Percentiles rank a stretch among this genome's conserved stretches.
Evolutionary conservation across 1,284 basidiomycete species (phyloP).

Genomic region (Afroboletus lepidellus): DNA sequence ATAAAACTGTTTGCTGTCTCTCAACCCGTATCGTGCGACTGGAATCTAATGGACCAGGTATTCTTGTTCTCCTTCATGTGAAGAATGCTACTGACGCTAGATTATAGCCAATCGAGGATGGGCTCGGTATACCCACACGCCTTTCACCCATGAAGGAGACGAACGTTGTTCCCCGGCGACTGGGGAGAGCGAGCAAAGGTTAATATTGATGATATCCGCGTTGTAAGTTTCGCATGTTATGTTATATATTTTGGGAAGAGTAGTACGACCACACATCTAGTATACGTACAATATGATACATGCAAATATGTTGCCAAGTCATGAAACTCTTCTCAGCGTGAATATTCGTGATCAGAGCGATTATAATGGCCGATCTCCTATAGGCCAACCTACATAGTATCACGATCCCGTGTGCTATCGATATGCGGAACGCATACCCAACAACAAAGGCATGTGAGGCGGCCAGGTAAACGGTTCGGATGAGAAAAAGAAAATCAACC

Average conservation of each 20-base stretch:
- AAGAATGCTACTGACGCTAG: background rate
- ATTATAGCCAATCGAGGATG: slow-evolving; percentile 28
- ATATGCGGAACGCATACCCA: slow-evolving; percentile 58
- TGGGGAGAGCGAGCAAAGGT: slow-evolving; percentile 30
- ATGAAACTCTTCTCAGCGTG: slow-evolving; percentile 81
- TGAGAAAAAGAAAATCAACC: slow-evolving; percentile 10
- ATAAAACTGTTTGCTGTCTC: slow-evolving; percentile 53
- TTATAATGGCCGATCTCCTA: slow-evolving; percentile 66
- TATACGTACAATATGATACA: background rate
- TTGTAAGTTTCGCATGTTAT: background rate
- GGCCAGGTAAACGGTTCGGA: slow-evolving; percentile 37
- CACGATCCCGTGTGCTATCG: slow-evolving; percentile 44
- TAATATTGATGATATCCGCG: background rate
- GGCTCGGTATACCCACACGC: slow-evolving; percentile 57
- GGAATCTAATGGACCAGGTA: slow-evolving; percentile 40
- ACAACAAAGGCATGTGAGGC: slow-evolving; percentile 47
- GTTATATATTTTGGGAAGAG: background rate
- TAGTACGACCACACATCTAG: background rate
- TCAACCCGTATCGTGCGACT: slow-evolving; percentile 42
- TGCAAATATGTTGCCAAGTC: slow-evolving; percentile 55
- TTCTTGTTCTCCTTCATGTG: background rate
- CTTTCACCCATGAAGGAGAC: slow-evolving; percentile 63
- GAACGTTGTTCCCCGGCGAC: slow-evolving; percentile 46
- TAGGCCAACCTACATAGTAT: slow-evolving; percentile 46
- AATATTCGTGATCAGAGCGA: slow-evolving; percentile 67